Evolutionary conservation across 2,329 filamentous ascomycete genomes (phyloP).

Genomic region (Ophiostoma sp.): DNA sequence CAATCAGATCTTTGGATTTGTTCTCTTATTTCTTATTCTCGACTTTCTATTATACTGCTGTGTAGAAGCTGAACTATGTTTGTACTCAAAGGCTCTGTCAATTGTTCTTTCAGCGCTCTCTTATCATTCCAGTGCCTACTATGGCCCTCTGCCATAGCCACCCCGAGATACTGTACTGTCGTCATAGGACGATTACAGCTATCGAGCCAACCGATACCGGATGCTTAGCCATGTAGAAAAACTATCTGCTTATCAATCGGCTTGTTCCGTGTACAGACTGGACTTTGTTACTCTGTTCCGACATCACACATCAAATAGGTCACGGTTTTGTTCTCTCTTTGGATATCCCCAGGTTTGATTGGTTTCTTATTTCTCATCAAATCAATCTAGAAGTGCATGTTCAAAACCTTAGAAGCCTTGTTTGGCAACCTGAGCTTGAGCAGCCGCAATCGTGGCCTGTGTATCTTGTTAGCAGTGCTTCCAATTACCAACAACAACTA

Average conservation of each 20-base stretch:
- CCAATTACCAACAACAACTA: neutral
- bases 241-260: neutral
- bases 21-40: neutral
- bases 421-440: constrained; percentile 33
- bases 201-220: neutral
- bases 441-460: constrained; percentile 29
- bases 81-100: neutral
- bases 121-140: neutral
- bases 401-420: constrained; percentile 32
- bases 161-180: neutral
- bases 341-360: neutral
- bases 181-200: neutral
- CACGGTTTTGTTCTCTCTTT: neutral
- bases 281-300: neutral
- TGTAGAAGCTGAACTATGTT: neutral
- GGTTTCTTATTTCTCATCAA: neutral
- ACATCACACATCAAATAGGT: neutral
- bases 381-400: neutral
- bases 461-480: neutral
- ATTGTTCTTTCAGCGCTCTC: neutral
- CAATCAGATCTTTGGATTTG: neutral
- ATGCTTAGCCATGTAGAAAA: neutral
- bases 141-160: neutral
- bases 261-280: neutral
- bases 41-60: neutral